Percentiles rank a stretch among this genome's conserved stretches.
Evolutionary conservation across 1,284 basidiomycete species (phyloP).

Genomic region (Pholiota adiposa): DNA sequence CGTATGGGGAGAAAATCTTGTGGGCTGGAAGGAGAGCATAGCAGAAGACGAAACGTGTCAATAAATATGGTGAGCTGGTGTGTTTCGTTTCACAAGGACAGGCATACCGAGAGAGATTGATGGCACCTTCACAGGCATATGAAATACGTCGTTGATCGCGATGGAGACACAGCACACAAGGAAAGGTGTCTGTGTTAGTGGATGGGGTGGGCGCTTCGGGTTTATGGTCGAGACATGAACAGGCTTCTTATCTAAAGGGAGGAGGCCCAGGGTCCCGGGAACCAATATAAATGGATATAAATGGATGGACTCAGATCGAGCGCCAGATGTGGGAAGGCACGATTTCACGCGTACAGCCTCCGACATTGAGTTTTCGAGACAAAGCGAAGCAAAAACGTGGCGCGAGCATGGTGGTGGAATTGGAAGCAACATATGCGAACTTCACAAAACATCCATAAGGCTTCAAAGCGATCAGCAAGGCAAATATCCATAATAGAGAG

Average conservation of each 20-base stretch:
- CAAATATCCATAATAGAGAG: not conserved
- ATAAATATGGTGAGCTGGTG: constrained; percentile 15
- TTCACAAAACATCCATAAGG: not conserved
- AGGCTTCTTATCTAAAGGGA: constrained; percentile 34
- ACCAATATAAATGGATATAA: constrained; percentile 29
- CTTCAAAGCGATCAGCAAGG: constrained; percentile 9
- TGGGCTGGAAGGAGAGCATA: constrained; percentile 6
- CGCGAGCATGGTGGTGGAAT: constrained; percentile 25
- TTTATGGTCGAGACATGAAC: constrained; percentile 18
- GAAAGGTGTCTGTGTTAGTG: constrained; percentile 10
- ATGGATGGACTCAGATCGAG: constrained; percentile 33
- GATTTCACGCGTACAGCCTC: constrained; percentile 37
- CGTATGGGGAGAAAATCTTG: constrained; percentile 25
- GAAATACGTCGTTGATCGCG: constrained; percentile 3
- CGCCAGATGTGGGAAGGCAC: constrained; percentile 36
- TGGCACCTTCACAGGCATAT: constrained; percentile 25
- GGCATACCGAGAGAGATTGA: constrained; percentile 23
- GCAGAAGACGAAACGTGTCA: constrained; percentile 2
- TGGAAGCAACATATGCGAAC: not conserved
- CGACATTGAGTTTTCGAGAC: constrained; percentile 32
- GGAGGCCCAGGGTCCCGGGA: constrained; percentile 26
- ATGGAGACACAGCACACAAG: constrained; percentile 9
- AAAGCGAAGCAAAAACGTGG: constrained; percentile 31
- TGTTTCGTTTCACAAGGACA: constrained; percentile 25
- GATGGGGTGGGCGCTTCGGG: constrained; percentile 27